These are phyloP conservation scores for Diaporthe longicolla DNA, from an alignment of 2,329 filamentous ascomycete genomes.

Conservation along the genomic window DNA sequence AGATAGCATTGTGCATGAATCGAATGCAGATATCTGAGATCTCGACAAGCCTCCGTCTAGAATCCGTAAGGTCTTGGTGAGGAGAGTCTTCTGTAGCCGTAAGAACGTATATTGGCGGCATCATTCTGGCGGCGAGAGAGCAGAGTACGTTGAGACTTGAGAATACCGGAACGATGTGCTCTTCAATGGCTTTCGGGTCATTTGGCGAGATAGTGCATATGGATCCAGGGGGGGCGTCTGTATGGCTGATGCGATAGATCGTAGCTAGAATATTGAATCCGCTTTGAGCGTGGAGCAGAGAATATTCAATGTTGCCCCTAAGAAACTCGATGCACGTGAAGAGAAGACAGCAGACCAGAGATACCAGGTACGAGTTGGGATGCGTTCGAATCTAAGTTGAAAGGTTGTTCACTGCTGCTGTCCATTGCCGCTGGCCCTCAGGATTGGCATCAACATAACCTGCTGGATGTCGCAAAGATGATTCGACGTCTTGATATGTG, in stretches of 20 bases:
- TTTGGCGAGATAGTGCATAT: not conserved
- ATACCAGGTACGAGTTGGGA: not conserved
- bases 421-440: not conserved
- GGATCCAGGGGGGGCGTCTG: not conserved
- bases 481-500: slow-evolving; percentile 11
- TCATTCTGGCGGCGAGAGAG: not conserved
- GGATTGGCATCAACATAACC: slow-evolving; percentile 10
- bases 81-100: slow-evolving; percentile 3
- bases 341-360: slow-evolving; percentile 2
- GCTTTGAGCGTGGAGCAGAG: not conserved
- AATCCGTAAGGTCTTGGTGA: not conserved
- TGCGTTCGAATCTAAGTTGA: not conserved
- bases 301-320: not conserved
- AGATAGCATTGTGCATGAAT: not conserved
- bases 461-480: not conserved
- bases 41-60: not conserved
- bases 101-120: not conserved
- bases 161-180: not conserved
- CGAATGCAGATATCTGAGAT: slow-evolving; percentile 5
- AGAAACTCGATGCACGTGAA: slow-evolving; percentile 7
- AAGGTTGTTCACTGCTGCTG: not conserved
- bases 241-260: not conserved
- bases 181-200: not conserved
- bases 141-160: not conserved
- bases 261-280: not conserved